Base-by-base conservation (phyloP, 1,284 basidiomycete species). In the Heterobasidion occidentale region DNA sequence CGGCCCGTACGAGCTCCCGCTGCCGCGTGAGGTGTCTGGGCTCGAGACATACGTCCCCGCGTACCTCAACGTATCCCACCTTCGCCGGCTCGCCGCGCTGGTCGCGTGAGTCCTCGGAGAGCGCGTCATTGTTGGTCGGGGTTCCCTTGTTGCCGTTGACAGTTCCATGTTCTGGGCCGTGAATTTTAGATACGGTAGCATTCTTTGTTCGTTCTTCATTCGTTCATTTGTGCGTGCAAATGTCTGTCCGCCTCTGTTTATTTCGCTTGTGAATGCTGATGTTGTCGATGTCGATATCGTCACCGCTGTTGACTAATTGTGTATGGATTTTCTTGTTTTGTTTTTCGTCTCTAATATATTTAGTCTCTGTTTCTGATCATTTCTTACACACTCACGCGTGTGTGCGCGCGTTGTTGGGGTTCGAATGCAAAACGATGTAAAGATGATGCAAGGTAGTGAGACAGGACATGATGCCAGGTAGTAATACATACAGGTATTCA, bases 31-130 rank as follows among this genome's bases (percentile, higher is more conserved):
- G 67, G 90, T 94, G 42, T 90, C 88, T 2, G 91, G 90, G 27
- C 71, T 94, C 63, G 92, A 94, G 75, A 92, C 90, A 33, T 93
- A 92, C 64, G 89, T 92, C 36, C 90, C 90, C 52, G 90, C 90
- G 60, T 92, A 92, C 67, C 79, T 93, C 63, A 90, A 88, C 63
- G 88, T 92, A 56, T 86, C 90, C 42, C 89, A 92, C 72, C 76
- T 92, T 59, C 81, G 90, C 61, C 82, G 89, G 64, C 75, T 92
- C 64, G 89, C 90, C 61, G 88, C 90, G 64, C 76, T 92, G 65
- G 90, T 92, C 65, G 86, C 87, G 72, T 89, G 76, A 66, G 57
- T 56, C 7, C 46, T 42, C n/a, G 38, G 11, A 3, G n/a, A 20
- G 27, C 33, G 27, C n/a, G 19, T 11, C 12, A 27, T 34, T 42